These are phyloP conservation scores for Rubia peregrina DNA, from an alignment of 305 asterid genomes.

Conservation along the genomic window DNA sequence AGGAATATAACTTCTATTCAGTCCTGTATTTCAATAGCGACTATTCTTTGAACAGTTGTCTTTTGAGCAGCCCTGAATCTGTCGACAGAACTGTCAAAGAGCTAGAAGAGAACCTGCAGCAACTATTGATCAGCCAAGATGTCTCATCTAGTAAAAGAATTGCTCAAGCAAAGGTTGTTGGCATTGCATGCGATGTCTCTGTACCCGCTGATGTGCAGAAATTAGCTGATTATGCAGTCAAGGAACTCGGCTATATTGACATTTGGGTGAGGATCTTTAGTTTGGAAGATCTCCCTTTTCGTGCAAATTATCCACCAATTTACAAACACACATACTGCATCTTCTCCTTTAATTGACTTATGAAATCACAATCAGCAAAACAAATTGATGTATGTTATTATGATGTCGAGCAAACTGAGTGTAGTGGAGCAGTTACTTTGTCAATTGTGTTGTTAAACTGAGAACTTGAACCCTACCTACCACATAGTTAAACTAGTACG, in stretches of 20 bases:
- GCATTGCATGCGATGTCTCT: conserved; percentile 86
- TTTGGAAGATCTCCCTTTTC: conserved; percentile 5
- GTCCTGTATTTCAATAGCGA: conserved; percentile 13
- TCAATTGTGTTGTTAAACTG: background rate
- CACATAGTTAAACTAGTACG: background rate
- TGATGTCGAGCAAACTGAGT: background rate
- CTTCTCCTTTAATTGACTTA: background rate
- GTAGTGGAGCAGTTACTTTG: background rate
- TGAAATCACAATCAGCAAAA: background rate
- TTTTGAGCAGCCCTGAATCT: conserved; percentile 65
- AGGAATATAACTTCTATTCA: conserved; percentile 9
- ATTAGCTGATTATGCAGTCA: conserved; percentile 57
- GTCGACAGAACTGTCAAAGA: conserved; percentile 63
- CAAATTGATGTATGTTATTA: background rate
- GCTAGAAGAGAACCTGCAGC: conserved; percentile 66
- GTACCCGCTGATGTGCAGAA: conserved; percentile 65
- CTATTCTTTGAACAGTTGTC: conserved; percentile 16
- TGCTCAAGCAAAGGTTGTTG: conserved; percentile 66
- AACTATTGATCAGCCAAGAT: conserved; percentile 37
- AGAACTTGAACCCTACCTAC: background rate
- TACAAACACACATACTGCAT: too few relatives aligned
- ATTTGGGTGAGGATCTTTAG: conserved; percentile 54
- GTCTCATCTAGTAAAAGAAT: conserved; percentile 39
- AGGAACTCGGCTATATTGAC: conserved; percentile 67
- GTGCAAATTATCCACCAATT: background rate